Conservation (phyloP, 2,329 filamentous ascomycete species). For the Diaporthe humulicola region DNA sequence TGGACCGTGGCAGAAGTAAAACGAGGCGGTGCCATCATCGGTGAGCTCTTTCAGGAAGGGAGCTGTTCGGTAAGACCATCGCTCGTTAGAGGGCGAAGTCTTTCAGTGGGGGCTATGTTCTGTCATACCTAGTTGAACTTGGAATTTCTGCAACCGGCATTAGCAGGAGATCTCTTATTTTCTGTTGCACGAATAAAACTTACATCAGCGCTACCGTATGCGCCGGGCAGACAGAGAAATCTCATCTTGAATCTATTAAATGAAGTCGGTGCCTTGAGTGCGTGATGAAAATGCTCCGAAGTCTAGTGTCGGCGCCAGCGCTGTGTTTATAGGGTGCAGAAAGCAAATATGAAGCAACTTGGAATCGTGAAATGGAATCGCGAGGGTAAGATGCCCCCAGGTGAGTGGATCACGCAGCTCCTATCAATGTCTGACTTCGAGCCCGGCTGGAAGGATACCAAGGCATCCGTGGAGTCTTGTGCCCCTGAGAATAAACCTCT, state of each 20-base stretch:
- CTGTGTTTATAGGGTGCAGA: no score
- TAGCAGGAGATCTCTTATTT: slow-evolving; percentile 35
- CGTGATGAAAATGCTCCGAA: background rate
- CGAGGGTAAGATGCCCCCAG: no score
- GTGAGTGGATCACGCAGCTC: background rate
- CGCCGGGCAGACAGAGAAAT: slow-evolving; percentile 69
- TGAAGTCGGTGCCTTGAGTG: no score
- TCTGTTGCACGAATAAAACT: slow-evolving; percentile 44
- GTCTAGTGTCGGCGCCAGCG: background rate
- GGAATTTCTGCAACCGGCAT: slow-evolving; percentile 35
- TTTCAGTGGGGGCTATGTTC: background rate
- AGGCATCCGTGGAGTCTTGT: background rate
- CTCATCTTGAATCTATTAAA: slow-evolving; percentile 57
- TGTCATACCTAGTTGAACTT: slow-evolving; percentile 41
- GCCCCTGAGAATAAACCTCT: background rate
- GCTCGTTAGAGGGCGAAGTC: background rate
- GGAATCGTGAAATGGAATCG: background rate
- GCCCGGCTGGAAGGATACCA: background rate
- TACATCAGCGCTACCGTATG: slow-evolving; percentile 69
- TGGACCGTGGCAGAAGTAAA: slow-evolving; percentile 36
- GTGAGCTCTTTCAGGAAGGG: slow-evolving; percentile 41
- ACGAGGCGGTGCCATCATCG: slow-evolving; percentile 31
- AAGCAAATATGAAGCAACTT: background rate
- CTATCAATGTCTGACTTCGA: background rate
- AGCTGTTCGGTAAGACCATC: background rate